Evolutionary conservation across 768 basidiomycete genomes (phyloP).

Genomic region (Gyrodon lividus): DNA sequence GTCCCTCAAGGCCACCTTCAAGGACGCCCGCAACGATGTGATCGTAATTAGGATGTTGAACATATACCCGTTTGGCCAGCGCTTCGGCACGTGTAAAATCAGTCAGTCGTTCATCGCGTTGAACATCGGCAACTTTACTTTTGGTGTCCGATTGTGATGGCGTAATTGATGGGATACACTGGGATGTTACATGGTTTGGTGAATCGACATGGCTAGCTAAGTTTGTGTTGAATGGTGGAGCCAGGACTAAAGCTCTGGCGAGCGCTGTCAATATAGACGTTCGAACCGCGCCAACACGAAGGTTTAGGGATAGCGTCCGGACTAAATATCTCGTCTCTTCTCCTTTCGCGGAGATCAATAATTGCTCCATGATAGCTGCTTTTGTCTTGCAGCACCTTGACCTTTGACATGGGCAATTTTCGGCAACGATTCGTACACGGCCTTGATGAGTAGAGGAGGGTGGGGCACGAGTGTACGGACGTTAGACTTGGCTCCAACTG

Average conservation of each 20-base stretch:
- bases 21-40: conserved; percentile 64
- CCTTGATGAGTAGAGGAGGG: conserved; percentile 58
- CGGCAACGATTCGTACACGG: conserved; percentile 66
- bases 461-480: conserved; percentile 73
- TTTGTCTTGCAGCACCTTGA: conserved; percentile 69
- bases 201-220: conserved; percentile 21
- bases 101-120: conserved; percentile 36
- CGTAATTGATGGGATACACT: conserved; percentile 19
- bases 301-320: conserved; percentile 68
- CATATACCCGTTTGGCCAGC: conserved; percentile 69
- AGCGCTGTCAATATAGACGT: conserved; percentile 79
- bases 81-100: conserved; percentile 59
- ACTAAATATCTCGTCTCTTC: conserved; percentile 87
- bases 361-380: conserved; percentile 74
- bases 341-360: conserved; percentile 81
- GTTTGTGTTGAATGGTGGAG: conserved; percentile 35
- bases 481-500: conserved; percentile 77
- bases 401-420: conserved; percentile 71
- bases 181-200: conserved; percentile 27
- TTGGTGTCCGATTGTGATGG: conserved; percentile 21
- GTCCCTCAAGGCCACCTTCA: conserved; percentile 55
- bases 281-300: conserved; percentile 87
- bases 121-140: conserved; percentile 31
- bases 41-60: conserved; percentile 74
- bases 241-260: conserved; percentile 74